These are phyloP conservation scores for Globisporangium heterothallicum DNA, from an alignment of 352 stramenopile genomes.

Conservation along the genomic window DNA sequence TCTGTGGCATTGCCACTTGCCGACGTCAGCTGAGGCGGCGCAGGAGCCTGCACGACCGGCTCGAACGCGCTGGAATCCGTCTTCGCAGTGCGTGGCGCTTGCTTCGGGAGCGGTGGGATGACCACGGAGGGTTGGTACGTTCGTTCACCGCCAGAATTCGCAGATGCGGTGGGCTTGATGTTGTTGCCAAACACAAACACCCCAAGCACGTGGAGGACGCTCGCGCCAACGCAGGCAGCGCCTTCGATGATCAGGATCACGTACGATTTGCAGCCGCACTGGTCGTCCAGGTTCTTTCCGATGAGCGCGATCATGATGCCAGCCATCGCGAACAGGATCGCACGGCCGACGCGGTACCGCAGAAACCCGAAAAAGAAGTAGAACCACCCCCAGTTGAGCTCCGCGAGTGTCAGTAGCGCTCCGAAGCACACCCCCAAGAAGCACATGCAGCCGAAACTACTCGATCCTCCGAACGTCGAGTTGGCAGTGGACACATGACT, in stretches of 20 bases:
- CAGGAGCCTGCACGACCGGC: not conserved
- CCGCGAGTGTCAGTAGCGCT: conserved; percentile 44
- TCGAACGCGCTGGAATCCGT: conserved; percentile 1
- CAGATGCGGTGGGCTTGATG: conserved; percentile 15
- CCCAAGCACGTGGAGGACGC: conserved; percentile 33
- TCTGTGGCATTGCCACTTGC: not conserved
- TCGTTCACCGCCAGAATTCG: not conserved
- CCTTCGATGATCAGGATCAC: conserved; percentile 50
- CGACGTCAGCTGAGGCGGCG: not conserved
- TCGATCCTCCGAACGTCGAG: conserved; percentile 33
- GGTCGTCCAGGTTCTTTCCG: conserved; percentile 46
- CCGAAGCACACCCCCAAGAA: conserved; percentile 69
- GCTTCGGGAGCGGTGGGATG: conserved; percentile 6
- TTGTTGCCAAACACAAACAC: conserved; percentile 56
- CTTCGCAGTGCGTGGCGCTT: not conserved
- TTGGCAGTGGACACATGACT: conserved; percentile 29
- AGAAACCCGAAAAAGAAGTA: conserved; percentile 83
- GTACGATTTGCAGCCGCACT: conserved; percentile 47
- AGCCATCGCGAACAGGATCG: conserved; percentile 45
- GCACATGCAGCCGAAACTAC: conserved; percentile 67
- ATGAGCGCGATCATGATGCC: conserved; percentile 60
- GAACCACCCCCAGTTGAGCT: conserved; percentile 56
- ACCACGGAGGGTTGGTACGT: conserved; percentile 3
- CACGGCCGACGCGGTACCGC: conserved; percentile 60
- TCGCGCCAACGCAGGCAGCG: conserved; percentile 40